phyloP scores from a whole-genome alignment of 2,329 filamentous ascomycete genomes.

The Aspergillus puulaauensis region DNA sequence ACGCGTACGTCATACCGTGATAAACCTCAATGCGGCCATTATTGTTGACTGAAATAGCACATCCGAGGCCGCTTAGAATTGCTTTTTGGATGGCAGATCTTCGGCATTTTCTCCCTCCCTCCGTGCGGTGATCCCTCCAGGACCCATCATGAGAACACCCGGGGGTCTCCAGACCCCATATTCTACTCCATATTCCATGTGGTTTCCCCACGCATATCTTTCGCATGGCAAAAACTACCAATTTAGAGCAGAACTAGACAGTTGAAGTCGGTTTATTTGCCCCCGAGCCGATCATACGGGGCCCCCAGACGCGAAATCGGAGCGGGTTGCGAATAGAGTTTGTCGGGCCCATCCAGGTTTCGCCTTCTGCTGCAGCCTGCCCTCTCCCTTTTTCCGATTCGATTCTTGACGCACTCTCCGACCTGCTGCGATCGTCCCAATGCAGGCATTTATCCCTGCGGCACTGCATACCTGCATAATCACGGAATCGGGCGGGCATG shows the following conservation, averaged over 20 bases:
- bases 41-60: no score
- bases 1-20: not conserved
- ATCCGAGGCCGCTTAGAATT: not conserved
- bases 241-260: not conserved
- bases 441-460: not conserved
- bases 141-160: not conserved
- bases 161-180: no score
- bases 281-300: no score
- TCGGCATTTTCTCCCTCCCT: not conserved
- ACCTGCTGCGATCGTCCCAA: not conserved
- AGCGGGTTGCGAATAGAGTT: not conserved
- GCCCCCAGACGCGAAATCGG: not conserved
- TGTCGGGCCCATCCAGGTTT: not conserved
- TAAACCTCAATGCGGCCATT: not conserved
- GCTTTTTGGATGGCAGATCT: not conserved
- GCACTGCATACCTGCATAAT: not conserved
- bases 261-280: not conserved
- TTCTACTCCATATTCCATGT: no score
- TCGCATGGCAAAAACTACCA: not conserved
- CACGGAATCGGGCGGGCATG: not conserved
- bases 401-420: not conserved
- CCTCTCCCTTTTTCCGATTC: not conserved
- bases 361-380: not conserved
- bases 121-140: not conserved
- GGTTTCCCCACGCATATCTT: not conserved